Base-by-base conservation (phyloP, 495 filamentous ascomycete species). In the Penicillium subrubescens region DNA sequence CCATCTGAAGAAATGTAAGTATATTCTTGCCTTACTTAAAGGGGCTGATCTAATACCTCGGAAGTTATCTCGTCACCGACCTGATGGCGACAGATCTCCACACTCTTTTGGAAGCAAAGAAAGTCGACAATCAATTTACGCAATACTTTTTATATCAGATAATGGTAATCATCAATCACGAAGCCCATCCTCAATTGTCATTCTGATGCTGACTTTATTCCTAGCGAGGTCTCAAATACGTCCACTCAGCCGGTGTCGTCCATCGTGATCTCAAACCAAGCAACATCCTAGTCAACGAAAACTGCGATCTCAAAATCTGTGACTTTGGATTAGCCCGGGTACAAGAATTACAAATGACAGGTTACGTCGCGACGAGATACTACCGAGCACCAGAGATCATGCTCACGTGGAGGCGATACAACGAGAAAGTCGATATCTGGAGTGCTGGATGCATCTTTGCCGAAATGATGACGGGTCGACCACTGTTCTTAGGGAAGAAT, bases 321-420 rank as follows among this genome's bases (percentile, higher is more conserved):
- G 95, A 99, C 77, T 99, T 99, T 70, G 95, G 95, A 56, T 83
- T 99, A 46, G 95, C 95, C 43, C 91, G 95, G 71, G 94, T 98
- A 70, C 95, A 98, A 77, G 95, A 99, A 70, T 91, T 91, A 15
- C 93, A 97, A 78, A 99, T 99, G 95, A 99, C 95, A 41, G 95
- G 95, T 74, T 99, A 99, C 69, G 95, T 99, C 27, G 97, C 95
- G 29, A 99, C 95, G 44, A 85, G 95, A 81, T 99, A 97, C 83
- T 99, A 99, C 82, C 89, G 95, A 54, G 95, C 95, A 2, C 95
- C 95, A 3, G 95, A 99, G 78, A 98, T 99, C 72, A 99, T 99
- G 95, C 92, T 99, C 71, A 99, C 95, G 43, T 99, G 95, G 95
- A 94, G 97, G 76, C 97, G 97, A 78, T 99, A 99, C 77, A 94